Base-by-base conservation (phyloP, 176 grass and related monocot genomes). In the Aechmea fasciata region DNA sequence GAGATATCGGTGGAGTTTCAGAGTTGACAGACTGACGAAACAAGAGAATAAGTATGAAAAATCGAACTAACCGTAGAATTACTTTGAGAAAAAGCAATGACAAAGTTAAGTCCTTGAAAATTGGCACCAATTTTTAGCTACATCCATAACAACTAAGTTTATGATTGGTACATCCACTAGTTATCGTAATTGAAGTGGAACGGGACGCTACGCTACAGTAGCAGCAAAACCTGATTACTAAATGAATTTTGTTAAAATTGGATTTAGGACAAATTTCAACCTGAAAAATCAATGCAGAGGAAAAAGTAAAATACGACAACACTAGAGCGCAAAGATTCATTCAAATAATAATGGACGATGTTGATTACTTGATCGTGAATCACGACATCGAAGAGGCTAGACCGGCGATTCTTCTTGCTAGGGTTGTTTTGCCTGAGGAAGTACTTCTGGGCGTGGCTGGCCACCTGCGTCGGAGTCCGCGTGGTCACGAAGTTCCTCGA, bases 361-460 rank as follows among this genome's bases (percentile, higher is more conserved):
- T 41, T 41, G 10, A 19, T 20, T 61, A 61, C n/a, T 19, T 20
- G n/a, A 19, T 61, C 77, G 2, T 48, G 19, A 11, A 78, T 49
- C 70, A 69, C 86, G 17, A 97, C 77, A 48, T 97, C 94, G 28
- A 97, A 90, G 72, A 97, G 86, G 89, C 94, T 97, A 20, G 94
- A 85, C 33, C 94, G 75, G 71, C 89, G 89, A 79, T 90, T 92
- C 89, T 85, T 90, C 79, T 87, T 92, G 47, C 84, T 73, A 3
- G 79, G 94, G 69, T 97, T 87, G 71, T 52, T 83, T 83, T 93
- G 84, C 69, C 94, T 80, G 73, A 97, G 77, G 76, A 90, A 97
- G 78, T 93, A 93, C 51, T 97, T 97, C 75, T 97, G 94, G 4
- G 94, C 94, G 71, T 97, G 94, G 77, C 94, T 97, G 65, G 94